Conservation (phyloP, 306 rosid genomes). For the Rosa lucieae region DNA sequence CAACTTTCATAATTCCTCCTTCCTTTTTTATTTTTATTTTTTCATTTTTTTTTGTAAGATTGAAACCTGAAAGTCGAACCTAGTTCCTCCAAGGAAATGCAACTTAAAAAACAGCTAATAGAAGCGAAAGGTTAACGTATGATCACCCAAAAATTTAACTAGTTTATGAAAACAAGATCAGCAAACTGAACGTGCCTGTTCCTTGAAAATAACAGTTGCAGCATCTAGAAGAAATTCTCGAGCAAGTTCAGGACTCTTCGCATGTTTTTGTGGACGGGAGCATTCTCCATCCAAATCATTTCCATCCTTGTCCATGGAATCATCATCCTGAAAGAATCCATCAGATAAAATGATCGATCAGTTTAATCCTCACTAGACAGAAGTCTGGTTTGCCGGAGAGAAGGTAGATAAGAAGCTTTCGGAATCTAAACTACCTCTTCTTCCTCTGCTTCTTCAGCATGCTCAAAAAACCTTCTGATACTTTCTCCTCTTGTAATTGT, state of each 20-base stretch:
- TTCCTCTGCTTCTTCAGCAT: constrained; percentile 99
- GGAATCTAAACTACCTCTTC: constrained; percentile 77
- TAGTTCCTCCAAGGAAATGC: neutral
- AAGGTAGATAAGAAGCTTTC: constrained; percentile 25
- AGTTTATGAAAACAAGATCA: constrained; percentile 1
- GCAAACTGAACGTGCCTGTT: constrained; percentile 65
- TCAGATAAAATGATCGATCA: constrained; percentile 23
- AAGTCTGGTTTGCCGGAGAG: constrained; percentile 5
- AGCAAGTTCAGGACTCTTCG: constrained; percentile 99
- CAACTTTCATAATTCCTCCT: neutral
- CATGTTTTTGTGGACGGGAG: constrained; percentile 98
- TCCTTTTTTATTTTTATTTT: neutral
- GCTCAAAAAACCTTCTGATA: constrained; percentile 91
- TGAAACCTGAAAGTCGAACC: neutral
- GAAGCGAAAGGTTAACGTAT: neutral
- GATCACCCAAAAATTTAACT: neutral
- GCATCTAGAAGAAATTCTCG: constrained; percentile 97
- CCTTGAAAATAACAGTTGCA: constrained; percentile 96
- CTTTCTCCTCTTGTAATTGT: constrained; percentile 92
- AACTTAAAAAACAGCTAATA: neutral
- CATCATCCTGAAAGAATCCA: constrained; percentile 70
- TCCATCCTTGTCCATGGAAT: constrained; percentile 89
- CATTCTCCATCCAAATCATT: constrained; percentile 97
- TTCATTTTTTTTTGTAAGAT: neutral
- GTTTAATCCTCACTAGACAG: constrained; percentile 16